phyloP scores from a whole-genome alignment of 352 stramenopile species.

The Phytophthora constricta region DNA sequence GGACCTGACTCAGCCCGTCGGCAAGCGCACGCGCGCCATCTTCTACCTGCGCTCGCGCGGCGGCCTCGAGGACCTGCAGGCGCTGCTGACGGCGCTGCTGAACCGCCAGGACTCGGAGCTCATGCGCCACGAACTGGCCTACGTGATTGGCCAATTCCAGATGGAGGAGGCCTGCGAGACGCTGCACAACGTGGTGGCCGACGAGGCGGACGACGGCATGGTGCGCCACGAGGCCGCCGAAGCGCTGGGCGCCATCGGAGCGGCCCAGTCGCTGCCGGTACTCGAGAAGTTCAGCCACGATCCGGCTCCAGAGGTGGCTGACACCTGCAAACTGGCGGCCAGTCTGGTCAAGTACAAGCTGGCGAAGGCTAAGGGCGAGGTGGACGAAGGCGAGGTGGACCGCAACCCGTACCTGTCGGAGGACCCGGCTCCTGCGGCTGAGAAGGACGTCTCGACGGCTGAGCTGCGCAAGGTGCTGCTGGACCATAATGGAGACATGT shows the following conservation, averaged over 20 bases:
- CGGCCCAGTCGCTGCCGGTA: conserved; percentile 71
- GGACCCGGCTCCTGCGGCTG: conserved; percentile 93
- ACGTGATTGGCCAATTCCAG: conserved; percentile 98
- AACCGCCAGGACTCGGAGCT: conserved; percentile 93
- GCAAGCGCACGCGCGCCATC: conserved; percentile 92
- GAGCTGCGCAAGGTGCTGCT: conserved; percentile 91
- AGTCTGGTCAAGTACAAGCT: conserved; percentile 93
- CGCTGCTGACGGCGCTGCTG: conserved; percentile 76
- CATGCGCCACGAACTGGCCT: conserved; percentile 98
- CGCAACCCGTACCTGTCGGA: conserved; percentile 94
- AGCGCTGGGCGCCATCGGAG: conserved; percentile 96
- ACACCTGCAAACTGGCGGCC: conserved; percentile 95
- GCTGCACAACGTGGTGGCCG: conserved; percentile 79
- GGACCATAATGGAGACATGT: conserved; percentile 88
- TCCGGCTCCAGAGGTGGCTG: conserved; percentile 89
- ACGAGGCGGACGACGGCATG: conserved; percentile 92
- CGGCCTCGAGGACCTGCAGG: conserved; percentile 73
- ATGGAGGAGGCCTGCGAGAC: conserved; percentile 82
- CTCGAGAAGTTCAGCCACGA: conserved; percentile 89
- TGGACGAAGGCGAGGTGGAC: conserved; percentile 72
- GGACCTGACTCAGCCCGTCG: conserved; percentile 83
- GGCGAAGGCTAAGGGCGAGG: conserved; percentile 54
- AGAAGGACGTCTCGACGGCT: conserved; percentile 70
- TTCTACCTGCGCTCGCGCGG: conserved; percentile 92
- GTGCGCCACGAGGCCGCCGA: conserved; percentile 96